phyloP scores from a whole-genome alignment of 257 asterid genomes.

The Henckelia pumila region DNA sequence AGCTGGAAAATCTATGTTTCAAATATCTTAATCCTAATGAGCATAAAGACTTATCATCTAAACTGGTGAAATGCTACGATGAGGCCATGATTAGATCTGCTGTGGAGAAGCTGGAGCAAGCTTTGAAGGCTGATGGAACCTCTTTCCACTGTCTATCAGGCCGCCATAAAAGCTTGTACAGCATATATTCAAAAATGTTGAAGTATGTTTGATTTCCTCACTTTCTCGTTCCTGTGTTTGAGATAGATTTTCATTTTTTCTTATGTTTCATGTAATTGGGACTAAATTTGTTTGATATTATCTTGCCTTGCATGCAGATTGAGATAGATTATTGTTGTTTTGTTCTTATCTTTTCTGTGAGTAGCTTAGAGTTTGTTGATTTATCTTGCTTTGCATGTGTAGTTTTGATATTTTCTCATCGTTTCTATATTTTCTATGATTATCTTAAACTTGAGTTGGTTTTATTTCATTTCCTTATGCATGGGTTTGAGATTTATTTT shows the following conservation, averaged over 20 bases:
- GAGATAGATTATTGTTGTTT: constrained; percentile 43
- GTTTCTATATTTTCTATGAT: no score
- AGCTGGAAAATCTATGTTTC: constrained; percentile 88
- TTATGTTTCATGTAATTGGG: constrained; percentile 17
- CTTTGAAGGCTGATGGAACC: constrained; percentile 51
- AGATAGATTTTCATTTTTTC: background rate
- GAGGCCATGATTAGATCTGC: constrained; percentile 67
- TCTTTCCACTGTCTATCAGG: constrained; percentile 66
- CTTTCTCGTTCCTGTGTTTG: background rate
- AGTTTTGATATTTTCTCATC: no score
- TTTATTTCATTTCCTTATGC: constrained; percentile 36
- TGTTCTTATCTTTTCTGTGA: background rate
- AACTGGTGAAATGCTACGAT: constrained; percentile 55
- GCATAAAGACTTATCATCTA: constrained; percentile 68
- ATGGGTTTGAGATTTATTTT: constrained; percentile 47
- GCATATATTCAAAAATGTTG: constrained; percentile 84
- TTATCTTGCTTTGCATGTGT: no score
- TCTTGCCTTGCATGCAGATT: constrained; percentile 45
- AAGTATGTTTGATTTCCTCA: constrained; percentile 47
- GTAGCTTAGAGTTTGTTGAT: no score
- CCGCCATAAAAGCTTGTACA: constrained; percentile 85
- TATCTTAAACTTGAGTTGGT: no score
- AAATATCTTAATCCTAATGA: constrained; percentile 68
- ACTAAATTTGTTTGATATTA: constrained; percentile 42
- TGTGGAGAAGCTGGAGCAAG: constrained; percentile 68